These are phyloP conservation scores for Arabidopsis suecica DNA, from an alignment of 345 rosid species.

Conservation along the genomic window DNA sequence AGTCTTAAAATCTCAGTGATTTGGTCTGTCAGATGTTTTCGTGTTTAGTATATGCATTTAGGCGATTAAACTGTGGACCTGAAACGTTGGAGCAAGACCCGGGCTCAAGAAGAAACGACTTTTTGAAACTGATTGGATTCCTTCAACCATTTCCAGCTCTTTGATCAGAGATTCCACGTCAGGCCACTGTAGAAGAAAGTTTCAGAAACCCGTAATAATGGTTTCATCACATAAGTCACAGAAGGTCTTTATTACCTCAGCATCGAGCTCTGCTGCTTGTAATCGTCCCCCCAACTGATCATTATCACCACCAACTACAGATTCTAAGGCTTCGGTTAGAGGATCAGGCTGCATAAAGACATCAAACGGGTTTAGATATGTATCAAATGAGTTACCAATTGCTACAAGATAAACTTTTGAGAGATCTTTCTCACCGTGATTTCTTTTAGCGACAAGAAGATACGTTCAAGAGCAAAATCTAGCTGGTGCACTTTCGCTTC, in stretches of 20 bases:
- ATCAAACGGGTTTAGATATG: background rate
- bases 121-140: constrained; percentile 78
- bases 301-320: constrained; percentile 73
- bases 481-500: constrained; percentile 95
- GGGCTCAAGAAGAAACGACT: constrained; percentile 92
- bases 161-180: constrained; percentile 87
- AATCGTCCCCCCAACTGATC: constrained; percentile 58
- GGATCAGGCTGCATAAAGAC: constrained; percentile 78
- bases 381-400: background rate
- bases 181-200: constrained; percentile 67
- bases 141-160: constrained; percentile 78
- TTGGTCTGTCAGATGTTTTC: background rate
- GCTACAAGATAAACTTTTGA: background rate
- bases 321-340: constrained; percentile 73
- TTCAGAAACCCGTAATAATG: constrained; percentile 4
- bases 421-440: constrained; percentile 56
- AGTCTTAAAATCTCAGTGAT: background rate
- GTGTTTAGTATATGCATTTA: background rate
- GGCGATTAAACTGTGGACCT: constrained; percentile 53
- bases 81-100: constrained; percentile 95
- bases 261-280: constrained; percentile 71
- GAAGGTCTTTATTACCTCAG: constrained; percentile 58
- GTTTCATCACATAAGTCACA: background rate
- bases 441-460: constrained; percentile 87
- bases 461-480: constrained; percentile 82